Evolutionary conservation across 2,329 filamentous ascomycete genomes (phyloP), one percentile per base, ranked within the genome.

Genomic region (Diaporthe sp.): DNA sequence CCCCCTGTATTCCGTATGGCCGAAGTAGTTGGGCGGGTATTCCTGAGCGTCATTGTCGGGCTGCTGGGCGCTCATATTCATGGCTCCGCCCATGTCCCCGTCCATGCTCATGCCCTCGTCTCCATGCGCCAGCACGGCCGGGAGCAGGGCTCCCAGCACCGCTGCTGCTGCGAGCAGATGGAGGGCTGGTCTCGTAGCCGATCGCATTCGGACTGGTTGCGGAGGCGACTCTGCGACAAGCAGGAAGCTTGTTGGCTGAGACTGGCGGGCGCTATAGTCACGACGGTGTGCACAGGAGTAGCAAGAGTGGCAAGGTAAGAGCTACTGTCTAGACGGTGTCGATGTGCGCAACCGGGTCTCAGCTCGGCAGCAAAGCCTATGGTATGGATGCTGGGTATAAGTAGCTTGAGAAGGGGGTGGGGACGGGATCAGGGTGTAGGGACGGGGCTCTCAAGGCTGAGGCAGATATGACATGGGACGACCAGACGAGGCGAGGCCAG

Each of bases 11-110:
- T 85, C 84, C n/a, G 81, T 74, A 77, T 85, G 81, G 44, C 82
- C 79, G 75, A 85, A 87, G 79, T 87, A 87, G 7, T 81, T 85
- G n/a, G 80, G 78, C 22, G 81, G 79, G 22, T 82, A 82, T 2
- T 79, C 79, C 17, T 44, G 58, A 22, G 79, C 65, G 71, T 80
- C 81, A 31, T 78, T 80, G 71, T 78, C 78, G 25, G 77, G 78
- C 15, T 81, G 79, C n/a, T 80, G 34, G 22, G 44, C 80, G 42
- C 47, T 44, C 28, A 78, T 78, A 53, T 77, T 75, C 81, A 82
- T 84, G 75, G 79, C 79, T 4, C 77, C 78, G 65, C 77, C 78
- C 81, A 82, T 83, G 72, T 79, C 79, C 81, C 82, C 83, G 47
- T 80, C 81, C 77, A 79, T 79, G 28, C 76, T 79, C 81, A 82